phyloP scores from a whole-genome alignment of 2,329 filamentous ascomycete species.

The Neopestalotiopsis clavispora region DNA sequence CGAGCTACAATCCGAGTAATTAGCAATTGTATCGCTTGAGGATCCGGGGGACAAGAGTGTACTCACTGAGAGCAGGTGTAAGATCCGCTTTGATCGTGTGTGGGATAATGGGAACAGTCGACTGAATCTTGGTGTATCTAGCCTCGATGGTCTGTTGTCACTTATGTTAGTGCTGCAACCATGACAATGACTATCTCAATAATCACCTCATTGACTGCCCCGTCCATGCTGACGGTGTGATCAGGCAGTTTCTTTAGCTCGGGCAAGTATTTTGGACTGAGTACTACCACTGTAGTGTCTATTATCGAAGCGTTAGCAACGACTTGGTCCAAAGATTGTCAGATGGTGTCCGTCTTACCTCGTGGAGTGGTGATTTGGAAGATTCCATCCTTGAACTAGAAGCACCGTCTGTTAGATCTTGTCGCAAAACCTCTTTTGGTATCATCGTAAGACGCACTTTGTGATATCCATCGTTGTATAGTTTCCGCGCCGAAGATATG shows the following conservation, averaged over 20 bases:
- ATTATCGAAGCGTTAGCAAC: not conserved
- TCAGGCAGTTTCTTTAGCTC: not conserved
- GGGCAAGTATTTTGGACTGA: not conserved
- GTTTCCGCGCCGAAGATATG: conserved; percentile 22
- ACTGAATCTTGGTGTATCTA: conserved; percentile 7
- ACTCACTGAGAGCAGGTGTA: conserved; percentile 7
- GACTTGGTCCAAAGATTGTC: not conserved
- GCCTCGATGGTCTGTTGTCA: not conserved
- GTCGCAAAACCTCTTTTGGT: not conserved
- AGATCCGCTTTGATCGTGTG: conserved; percentile 11
- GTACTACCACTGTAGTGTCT: not conserved
- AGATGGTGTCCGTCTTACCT: not conserved
- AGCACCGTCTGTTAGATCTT: not conserved
- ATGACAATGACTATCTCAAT: not conserved
- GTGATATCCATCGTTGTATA: conserved; percentile 30
- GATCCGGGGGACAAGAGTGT: not conserved
- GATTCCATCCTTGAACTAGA: conserved; percentile 24
- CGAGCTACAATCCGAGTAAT: not conserved
- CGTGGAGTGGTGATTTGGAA: conserved; percentile 17
- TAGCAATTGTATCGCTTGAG: not conserved
- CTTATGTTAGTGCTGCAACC: not conserved
- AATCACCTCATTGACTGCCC: not conserved
- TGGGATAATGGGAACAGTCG: conserved; percentile 21
- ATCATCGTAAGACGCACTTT: conserved; percentile 3
- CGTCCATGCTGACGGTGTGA: not conserved